These are phyloP conservation scores for Daldinia concentrica DNA, from an alignment of 495 filamentous ascomycete species.

Conservation along the genomic window DNA sequence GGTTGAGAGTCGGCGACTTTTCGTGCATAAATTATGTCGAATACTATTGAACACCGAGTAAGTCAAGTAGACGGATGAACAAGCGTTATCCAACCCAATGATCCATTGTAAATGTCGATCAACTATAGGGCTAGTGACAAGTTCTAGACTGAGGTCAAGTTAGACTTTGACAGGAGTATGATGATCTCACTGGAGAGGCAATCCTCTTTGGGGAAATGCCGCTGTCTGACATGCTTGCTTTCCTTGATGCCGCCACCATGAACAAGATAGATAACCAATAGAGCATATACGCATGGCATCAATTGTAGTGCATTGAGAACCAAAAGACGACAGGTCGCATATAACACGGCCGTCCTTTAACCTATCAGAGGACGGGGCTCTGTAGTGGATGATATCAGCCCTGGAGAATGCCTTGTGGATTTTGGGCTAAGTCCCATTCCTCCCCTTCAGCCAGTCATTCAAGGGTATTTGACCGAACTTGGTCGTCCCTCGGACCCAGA, in stretches of 20 bases:
- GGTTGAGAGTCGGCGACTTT: slow-evolving; percentile 1
- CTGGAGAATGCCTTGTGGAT: slow-evolving; percentile 27
- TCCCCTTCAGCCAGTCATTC: slow-evolving; percentile 16
- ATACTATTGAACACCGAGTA: slow-evolving; percentile 18
- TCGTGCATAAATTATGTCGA: slow-evolving; percentile 21
- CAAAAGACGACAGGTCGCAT: slow-evolving; percentile 33
- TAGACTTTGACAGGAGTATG: slow-evolving; percentile 10
- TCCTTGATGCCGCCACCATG: slow-evolving; percentile 24
- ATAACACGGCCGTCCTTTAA: slow-evolving; percentile 21
- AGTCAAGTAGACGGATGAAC: slow-evolving; percentile 17
- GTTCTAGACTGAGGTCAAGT: slow-evolving; percentile 15
- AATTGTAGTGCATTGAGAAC: slow-evolving; percentile 34
- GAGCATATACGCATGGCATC: slow-evolving; percentile 38
- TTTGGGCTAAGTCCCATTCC: slow-evolving; percentile 17
- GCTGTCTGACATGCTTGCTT: slow-evolving; percentile 36
- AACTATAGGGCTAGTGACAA: not conserved
- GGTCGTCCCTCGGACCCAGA: slow-evolving; percentile 21
- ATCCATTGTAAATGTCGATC: slow-evolving; percentile 7
- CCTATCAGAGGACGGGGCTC: slow-evolving; percentile 28
- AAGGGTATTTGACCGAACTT: slow-evolving; percentile 28
- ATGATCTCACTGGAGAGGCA: slow-evolving; percentile 13
- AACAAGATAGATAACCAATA: slow-evolving; percentile 28
- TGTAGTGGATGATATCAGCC: slow-evolving; percentile 28
- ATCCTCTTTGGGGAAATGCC: slow-evolving; percentile 13
- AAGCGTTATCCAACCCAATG: slow-evolving; percentile 30